These are phyloP conservation scores for Crucihimalaya himalaica DNA, from an alignment of 345 rosid genomes.

Conservation along the genomic window DNA sequence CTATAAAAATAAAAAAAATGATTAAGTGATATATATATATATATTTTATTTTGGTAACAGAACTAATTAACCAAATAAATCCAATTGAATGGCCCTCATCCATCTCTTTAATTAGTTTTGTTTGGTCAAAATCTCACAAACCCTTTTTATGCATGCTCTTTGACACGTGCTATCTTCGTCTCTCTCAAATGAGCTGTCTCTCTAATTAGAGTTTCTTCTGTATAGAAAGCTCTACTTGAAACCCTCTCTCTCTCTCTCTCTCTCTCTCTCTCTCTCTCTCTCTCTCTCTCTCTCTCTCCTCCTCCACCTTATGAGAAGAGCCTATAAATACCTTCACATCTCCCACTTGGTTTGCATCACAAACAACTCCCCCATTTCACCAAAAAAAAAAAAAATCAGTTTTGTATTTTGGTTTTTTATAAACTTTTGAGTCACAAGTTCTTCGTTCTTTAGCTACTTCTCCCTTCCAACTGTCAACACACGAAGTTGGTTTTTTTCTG, in stretches of 20 bases:
- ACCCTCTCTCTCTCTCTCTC: constrained; percentile 7
- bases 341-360: constrained; percentile 36
- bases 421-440: constrained; percentile 33
- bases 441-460: constrained; percentile 34
- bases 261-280: constrained; percentile 6
- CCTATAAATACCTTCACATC: constrained; percentile 41
- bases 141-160: constrained; percentile 41
- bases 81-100: constrained; percentile 4
- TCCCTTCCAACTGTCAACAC: background rate
- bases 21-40: background rate
- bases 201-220: constrained; percentile 27
- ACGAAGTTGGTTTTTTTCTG: constrained; percentile 23
- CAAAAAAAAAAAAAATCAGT: background rate
- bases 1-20: background rate
- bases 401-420: background rate
- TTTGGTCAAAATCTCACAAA: constrained; percentile 42
- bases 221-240: constrained; percentile 17
- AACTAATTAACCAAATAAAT: constrained; percentile 13
- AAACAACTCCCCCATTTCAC: constrained; percentile 17
- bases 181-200: constrained; percentile 41
- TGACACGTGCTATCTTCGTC: constrained; percentile 42
- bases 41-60: background rate
- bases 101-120: constrained; percentile 2
- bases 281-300: constrained; percentile 5
- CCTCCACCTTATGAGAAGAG: constrained; percentile 14